Conservation (phyloP, 129 eudicot genomes). For the Flaveria trinervia region DNA sequence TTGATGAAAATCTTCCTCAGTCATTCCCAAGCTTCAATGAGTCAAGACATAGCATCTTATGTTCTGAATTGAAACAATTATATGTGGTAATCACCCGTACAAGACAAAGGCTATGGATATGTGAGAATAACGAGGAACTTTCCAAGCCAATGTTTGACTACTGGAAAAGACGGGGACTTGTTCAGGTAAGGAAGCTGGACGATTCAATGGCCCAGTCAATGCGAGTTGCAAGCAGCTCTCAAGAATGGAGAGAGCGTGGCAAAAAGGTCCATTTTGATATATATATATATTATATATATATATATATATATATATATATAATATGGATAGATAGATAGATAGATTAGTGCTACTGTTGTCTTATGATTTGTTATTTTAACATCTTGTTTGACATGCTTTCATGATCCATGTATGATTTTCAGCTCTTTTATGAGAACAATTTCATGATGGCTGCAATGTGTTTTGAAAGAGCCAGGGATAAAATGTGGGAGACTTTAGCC, state of each 20-base stretch:
- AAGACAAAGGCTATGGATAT: conserved; percentile 81
- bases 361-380: neutral
- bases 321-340: no score
- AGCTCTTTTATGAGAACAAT: conserved; percentile 66
- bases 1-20: conserved; percentile 33
- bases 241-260: conserved; percentile 76
- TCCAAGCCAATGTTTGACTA: conserved; percentile 80
- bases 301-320: no score
- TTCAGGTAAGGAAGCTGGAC: conserved; percentile 58
- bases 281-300: neutral
- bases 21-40: conserved; percentile 54
- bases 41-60: conserved; percentile 57
- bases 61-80: conserved; percentile 77
- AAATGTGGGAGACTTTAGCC: conserved; percentile 59
- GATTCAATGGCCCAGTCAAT: conserved; percentile 70
- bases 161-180: conserved; percentile 59
- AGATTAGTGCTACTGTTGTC: neutral
- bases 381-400: neutral
- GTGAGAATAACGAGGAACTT: conserved; percentile 63
- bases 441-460: conserved; percentile 87
- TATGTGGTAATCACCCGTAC: conserved; percentile 90
- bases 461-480: conserved; percentile 79
- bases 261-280: conserved; percentile 45
- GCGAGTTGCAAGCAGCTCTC: conserved; percentile 79
- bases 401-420: conserved; percentile 13